Conservation (phyloP, 257 asterid genomes). For the Solanum megistacrolobum region DNA sequence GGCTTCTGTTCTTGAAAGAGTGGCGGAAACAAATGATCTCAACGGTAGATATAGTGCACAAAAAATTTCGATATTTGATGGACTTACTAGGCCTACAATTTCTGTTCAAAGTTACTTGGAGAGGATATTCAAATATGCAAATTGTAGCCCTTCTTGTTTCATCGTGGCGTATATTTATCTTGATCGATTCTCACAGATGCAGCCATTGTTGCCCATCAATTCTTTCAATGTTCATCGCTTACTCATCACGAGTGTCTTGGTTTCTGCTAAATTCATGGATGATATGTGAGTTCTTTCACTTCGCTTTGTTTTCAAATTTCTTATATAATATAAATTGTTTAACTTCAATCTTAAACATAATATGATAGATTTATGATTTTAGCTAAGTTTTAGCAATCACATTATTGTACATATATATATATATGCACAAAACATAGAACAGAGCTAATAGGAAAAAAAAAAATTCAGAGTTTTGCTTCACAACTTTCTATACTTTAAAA, state of each 20-base stretch:
- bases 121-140: conserved; percentile 68
- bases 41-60: neutral
- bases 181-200: conserved; percentile 46
- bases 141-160: conserved; percentile 59
- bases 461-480: neutral
- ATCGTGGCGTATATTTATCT: conserved; percentile 64
- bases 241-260: conserved; percentile 54
- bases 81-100: conserved; percentile 41
- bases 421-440: neutral
- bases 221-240: conserved; percentile 67
- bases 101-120: conserved; percentile 40
- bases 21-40: conserved; percentile 36
- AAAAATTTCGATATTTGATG: conserved; percentile 44
- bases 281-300: conserved; percentile 43
- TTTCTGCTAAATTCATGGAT: conserved; percentile 75
- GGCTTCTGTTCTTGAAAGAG: conserved; percentile 30
- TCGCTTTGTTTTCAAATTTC: neutral
- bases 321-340: neutral
- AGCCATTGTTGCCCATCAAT: conserved; percentile 45
- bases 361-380: neutral
- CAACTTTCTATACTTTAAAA: neutral
- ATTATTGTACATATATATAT: neutral
- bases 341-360: neutral
- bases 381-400: neutral
- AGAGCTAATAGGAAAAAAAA: accelerated